phyloP scores from a whole-genome alignment of 805 yeast species.

The Starmerella sp. region DNA sequence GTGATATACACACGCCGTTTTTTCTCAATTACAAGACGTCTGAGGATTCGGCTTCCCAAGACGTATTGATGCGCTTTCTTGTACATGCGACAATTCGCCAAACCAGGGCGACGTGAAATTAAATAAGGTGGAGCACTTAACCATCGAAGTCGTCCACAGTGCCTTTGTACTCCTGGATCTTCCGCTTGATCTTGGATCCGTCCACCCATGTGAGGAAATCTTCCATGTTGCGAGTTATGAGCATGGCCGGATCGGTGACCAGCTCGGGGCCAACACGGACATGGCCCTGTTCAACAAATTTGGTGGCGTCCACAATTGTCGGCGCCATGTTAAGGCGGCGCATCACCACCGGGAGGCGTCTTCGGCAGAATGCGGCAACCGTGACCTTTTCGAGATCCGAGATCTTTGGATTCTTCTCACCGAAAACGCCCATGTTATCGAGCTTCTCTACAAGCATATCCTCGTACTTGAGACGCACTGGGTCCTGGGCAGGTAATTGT shows the following conservation, averaged over 20 bases:
- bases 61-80: too few relatives aligned
- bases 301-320: slow-evolving; percentile 74
- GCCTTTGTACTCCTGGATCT: slow-evolving; percentile 77
- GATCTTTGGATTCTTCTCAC: slow-evolving; percentile 71
- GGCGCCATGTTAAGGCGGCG: slow-evolving; percentile 90
- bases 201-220: slow-evolving; percentile 99
- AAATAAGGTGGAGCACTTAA: slow-evolving; percentile 2
- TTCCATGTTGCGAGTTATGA: slow-evolving; percentile 88
- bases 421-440: slow-evolving; percentile 74
- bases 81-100: too few relatives aligned
- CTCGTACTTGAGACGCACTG: slow-evolving; percentile 79
- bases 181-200: slow-evolving; percentile 80
- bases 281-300: slow-evolving; percentile 92
- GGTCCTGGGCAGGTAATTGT: slow-evolving; percentile 74
- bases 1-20: too few relatives aligned
- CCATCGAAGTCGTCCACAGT: slow-evolving; percentile 48
- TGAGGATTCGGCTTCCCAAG: too few relatives aligned
- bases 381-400: slow-evolving; percentile 86
- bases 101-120: neutral
- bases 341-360: slow-evolving; percentile 91
- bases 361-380: slow-evolving; percentile 82
- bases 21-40: too few relatives aligned
- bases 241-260: slow-evolving; percentile 88
- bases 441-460: slow-evolving; percentile 77
- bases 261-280: slow-evolving; percentile 95